Base-by-base conservation (phyloP, 1,139 yeast genomes). In the Saccharomyces pastorianus region DNA sequence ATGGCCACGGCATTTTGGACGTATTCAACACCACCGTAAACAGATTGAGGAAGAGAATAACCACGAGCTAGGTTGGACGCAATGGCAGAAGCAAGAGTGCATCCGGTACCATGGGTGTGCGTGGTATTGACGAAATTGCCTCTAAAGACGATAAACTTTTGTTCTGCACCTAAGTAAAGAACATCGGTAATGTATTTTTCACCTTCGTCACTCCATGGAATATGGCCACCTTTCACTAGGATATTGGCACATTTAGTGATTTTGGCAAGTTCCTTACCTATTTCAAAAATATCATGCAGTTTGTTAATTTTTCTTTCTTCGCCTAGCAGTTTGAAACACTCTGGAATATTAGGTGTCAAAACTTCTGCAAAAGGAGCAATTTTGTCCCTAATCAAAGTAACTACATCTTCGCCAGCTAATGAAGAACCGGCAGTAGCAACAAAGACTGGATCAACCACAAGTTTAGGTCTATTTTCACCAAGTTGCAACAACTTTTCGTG, bases 101-200 rank as follows among this genome's bases (percentile, higher is more conserved):
- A 90, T 0, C 97, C 97, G 1, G 96, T 88, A 8, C 97, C 97
- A 67, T 90, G 97, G 0, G 90, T 83, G 62, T 83, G 80, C 3
- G 71, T 66, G 1, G 88, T 76, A 3, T 72, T 68, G 17, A 83
- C 69, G 60, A 68, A 80, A 2, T 67, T 68, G 7, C 90, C 81
- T 58, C 76, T 75, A 64, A 79, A 82, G 0, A 80, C 66, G 1
- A 76, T 73, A 46, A 75, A 68, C 1, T 65, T 62, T 4, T 73
- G 75, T 0, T 64, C 60, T 2, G 65, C 59, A 1, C 80, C 76
- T 56, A 81, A 76, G 63, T 80, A 85, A 32, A 89, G 72, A 1
- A 87, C 77, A 65, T 89, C 95, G 6, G 80, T 72, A 8, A 86
- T 73, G 31, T 66, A 59, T 6, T 68, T 65, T 20, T 59, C 64